Percentiles rank a stretch among this genome's conserved stretches.
phyloP scores from a whole-genome alignment of 495 filamentous ascomycete genomes.

The Penicillium daleae region DNA sequence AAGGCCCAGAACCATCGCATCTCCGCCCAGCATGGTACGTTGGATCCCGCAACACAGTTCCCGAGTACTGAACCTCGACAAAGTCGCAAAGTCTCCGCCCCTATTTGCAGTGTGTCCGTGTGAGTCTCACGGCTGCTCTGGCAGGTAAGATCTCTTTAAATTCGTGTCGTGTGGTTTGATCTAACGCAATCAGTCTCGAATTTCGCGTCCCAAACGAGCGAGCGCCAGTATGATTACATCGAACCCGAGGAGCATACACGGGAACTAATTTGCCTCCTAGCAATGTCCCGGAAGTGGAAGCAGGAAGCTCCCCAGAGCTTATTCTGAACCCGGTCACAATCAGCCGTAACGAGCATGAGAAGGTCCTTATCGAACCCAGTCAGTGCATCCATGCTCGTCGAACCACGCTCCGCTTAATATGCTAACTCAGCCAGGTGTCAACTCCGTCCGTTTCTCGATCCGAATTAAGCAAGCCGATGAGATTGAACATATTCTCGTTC shows the following conservation, averaged over 20 bases:
- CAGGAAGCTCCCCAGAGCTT: slow-evolving; percentile 87
- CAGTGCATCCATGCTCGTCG: background rate
- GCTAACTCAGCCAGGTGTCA: slow-evolving; percentile 53
- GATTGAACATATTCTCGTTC: slow-evolving; percentile 91
- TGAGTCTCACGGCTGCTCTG: slow-evolving; percentile 89
- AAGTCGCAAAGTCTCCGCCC: slow-evolving; percentile 99
- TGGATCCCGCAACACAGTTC: background rate
- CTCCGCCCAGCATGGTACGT: slow-evolving; percentile 27
- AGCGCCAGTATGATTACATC: slow-evolving; percentile 58
- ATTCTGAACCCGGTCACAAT: slow-evolving; percentile 87
- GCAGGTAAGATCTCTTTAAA: slow-evolving; percentile 39
- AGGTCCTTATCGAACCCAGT: slow-evolving; percentile 62
- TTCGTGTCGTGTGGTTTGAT: background rate
- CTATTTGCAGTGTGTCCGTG: slow-evolving; percentile 91
- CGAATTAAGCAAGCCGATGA: slow-evolving; percentile 99
- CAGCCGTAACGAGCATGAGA: slow-evolving; percentile 92
- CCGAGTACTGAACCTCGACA: background rate
- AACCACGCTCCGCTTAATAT: background rate
- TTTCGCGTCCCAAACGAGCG: slow-evolving; percentile 94
- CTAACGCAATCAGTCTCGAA: slow-evolving; percentile 67
- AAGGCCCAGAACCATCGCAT: background rate
- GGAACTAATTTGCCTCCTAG: background rate
- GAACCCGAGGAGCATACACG: background rate
- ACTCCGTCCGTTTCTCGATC: slow-evolving; percentile 93
- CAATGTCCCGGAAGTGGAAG: slow-evolving; percentile 98